Evolutionary conservation across 495 filamentous ascomycete genomes (phyloP).

Genomic region (Aspergillus biplanus): DNA sequence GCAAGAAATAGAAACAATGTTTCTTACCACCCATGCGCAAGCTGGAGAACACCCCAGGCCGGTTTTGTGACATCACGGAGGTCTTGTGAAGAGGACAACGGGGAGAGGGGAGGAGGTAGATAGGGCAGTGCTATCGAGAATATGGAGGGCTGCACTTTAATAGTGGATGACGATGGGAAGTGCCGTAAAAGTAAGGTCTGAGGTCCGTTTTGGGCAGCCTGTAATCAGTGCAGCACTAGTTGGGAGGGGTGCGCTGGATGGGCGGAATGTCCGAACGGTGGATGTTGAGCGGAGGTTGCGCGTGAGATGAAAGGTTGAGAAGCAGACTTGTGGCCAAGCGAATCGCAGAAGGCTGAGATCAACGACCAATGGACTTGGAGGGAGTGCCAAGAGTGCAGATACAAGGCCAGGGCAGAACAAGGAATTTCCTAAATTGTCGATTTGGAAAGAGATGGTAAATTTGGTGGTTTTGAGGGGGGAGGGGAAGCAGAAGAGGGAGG

Average conservation of each 20-base stretch:
- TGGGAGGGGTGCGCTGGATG: conserved; percentile 33
- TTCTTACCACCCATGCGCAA: conserved; percentile 83
- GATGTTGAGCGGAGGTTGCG: conserved; percentile 37
- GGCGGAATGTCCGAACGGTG: conserved; percentile 35
- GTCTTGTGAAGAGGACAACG: conserved; percentile 26
- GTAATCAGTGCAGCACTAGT: conserved; percentile 34
- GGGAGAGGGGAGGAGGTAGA: conserved; percentile 23
- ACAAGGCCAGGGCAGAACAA: conserved; percentile 19
- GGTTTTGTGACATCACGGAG: conserved; percentile 70
- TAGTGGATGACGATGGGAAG: conserved; percentile 42
- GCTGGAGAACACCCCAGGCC: conserved; percentile 73
- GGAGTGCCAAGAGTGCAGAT: conserved; percentile 33
- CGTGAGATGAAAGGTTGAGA: conserved; percentile 37
- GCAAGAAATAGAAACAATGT: conserved; percentile 13
- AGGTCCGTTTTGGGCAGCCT: conserved; percentile 58
- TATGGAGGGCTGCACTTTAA: conserved; percentile 53
- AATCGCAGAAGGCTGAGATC: conserved; percentile 34
- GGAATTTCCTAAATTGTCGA: conserved; percentile 18
- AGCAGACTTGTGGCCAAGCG: conserved; percentile 29
- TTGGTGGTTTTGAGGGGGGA: conserved; percentile 10
- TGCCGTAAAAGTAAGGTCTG: conserved; percentile 36
- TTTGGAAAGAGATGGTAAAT: conserved; percentile 12
- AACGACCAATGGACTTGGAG: conserved; percentile 32
- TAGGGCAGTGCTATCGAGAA: conserved; percentile 36
- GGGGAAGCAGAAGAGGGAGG: conserved; percentile 15